phyloP scores from a whole-genome alignment of 2,329 filamentous ascomycete genomes.

The Talaromyces sp. region DNA sequence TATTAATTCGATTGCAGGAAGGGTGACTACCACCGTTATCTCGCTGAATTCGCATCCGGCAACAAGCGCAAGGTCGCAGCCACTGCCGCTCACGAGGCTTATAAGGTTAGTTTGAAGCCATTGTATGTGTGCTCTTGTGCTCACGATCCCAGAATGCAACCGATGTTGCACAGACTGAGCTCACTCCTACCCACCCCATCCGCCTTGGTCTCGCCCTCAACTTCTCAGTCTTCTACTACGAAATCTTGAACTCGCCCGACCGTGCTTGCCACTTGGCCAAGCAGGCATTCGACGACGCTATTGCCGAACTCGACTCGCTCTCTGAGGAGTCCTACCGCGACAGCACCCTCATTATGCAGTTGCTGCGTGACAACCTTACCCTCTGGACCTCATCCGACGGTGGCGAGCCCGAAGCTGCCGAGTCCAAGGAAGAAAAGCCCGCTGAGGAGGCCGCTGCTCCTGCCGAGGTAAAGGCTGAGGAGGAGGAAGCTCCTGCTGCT shows the following conservation, averaged over 20 bases:
- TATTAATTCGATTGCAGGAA: constrained; percentile 61
- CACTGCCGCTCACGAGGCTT: constrained; percentile 91
- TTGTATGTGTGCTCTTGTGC: constrained; percentile 11
- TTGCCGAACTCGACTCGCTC: constrained; percentile 95
- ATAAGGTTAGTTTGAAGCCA: constrained; percentile 68
- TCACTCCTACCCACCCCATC: constrained; percentile 96
- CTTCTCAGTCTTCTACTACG: constrained; percentile 99
- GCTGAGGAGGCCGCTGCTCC: constrained; percentile 45
- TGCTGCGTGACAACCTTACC: constrained; percentile 95
- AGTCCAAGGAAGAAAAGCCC: constrained; percentile 62
- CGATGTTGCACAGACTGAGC: constrained; percentile 95
- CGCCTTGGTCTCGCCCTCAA: constrained; percentile 95
- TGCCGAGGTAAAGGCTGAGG: constrained; percentile 42
- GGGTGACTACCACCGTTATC: constrained; percentile 99
- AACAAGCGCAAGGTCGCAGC: constrained; percentile 94
- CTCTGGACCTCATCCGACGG: constrained; percentile 96
- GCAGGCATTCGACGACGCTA: constrained; percentile 98
- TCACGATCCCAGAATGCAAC: constrained; percentile 70
- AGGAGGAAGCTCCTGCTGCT: constrained; percentile 29
- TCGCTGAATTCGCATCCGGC: constrained; percentile 91
- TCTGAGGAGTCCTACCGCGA: constrained; percentile 98
- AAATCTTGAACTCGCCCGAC: constrained; percentile 97
- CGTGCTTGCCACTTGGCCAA: constrained; percentile 97
- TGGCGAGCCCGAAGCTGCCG: constrained; percentile 62
- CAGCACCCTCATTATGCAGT: constrained; percentile 99